Conservation (phyloP, 495 filamentous ascomycete species). For the Tuber brumale region DNA sequence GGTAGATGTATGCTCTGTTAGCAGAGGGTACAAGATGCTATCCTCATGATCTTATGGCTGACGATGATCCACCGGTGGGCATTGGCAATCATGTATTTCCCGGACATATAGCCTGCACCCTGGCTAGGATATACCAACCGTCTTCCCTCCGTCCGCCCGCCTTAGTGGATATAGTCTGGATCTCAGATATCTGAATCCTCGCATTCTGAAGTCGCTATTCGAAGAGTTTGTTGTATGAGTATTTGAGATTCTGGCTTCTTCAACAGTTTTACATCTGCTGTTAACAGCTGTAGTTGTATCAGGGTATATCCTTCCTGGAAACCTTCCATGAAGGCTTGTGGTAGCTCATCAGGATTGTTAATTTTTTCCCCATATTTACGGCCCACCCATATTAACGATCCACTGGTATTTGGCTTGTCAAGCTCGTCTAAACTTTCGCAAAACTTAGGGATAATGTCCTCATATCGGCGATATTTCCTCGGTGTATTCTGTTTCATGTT, state of each 20-base stretch:
- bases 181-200: slow-evolving; percentile 97
- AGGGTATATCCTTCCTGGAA: slow-evolving; percentile 93
- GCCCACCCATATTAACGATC: slow-evolving; percentile 94
- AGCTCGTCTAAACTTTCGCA: slow-evolving; percentile 96
- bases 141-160: too few relatives aligned
- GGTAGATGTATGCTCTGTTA: slow-evolving; percentile 98
- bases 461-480: slow-evolving; percentile 93
- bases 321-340: slow-evolving; percentile 77
- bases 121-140: too few relatives aligned
- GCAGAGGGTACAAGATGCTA: too few relatives aligned
- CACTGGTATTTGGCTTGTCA: slow-evolving; percentile 87
- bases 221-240: slow-evolving; percentile 86
- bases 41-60: too few relatives aligned
- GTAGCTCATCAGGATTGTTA: slow-evolving; percentile 86
- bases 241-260: slow-evolving; percentile 89
- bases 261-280: slow-evolving; percentile 90
- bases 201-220: slow-evolving; percentile 83
- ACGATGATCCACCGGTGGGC: too few relatives aligned
- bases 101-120: too few relatives aligned
- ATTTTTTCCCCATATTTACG: slow-evolving; percentile 99
- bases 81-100: too few relatives aligned
- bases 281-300: slow-evolving; percentile 90
- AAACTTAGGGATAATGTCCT: slow-evolving; percentile 91
- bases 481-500: slow-evolving; percentile 63
- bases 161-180: slow-evolving; percentile 19